Percentiles rank a stretch among this genome's conserved stretches.
Conservation (phyloP, 108 stramenopile genomes). For the Nannochloropsis oceanica region DNA sequence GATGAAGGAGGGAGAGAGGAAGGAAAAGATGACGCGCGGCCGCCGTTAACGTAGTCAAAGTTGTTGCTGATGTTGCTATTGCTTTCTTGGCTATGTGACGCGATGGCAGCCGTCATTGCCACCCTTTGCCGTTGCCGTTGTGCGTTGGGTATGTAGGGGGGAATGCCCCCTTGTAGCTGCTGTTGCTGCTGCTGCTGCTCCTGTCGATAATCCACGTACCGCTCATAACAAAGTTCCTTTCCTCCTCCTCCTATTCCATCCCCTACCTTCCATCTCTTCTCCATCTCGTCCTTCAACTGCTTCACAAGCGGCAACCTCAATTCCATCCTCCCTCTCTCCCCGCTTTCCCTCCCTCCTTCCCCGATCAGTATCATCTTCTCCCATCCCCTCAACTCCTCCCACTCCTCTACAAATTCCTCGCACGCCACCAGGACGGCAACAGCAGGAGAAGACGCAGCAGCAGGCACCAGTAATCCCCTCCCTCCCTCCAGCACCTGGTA, state of each 20-base stretch:
- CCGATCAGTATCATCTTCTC: neutral
- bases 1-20: neutral
- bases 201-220: neutral
- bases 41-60: too few relatives aligned
- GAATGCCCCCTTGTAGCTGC: too few relatives aligned
- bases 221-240: neutral
- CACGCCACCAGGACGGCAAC: neutral
- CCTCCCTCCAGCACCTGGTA: neutral
- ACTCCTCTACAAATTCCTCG: neutral
- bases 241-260: neutral
- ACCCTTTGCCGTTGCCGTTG: too few relatives aligned
- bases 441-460: neutral
- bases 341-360: neutral
- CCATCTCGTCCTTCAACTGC: neutral
- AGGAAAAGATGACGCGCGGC: too few relatives aligned
- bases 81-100: too few relatives aligned
- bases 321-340: neutral
- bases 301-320: neutral
- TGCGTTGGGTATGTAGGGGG: too few relatives aligned
- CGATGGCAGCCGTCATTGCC: too few relatives aligned
- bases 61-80: too few relatives aligned
- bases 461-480: neutral
- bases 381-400: neutral
- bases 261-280: neutral
- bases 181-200: too few relatives aligned